phyloP scores from a whole-genome alignment of 257 asterid species.

The Phtheirospermum japonicum region DNA sequence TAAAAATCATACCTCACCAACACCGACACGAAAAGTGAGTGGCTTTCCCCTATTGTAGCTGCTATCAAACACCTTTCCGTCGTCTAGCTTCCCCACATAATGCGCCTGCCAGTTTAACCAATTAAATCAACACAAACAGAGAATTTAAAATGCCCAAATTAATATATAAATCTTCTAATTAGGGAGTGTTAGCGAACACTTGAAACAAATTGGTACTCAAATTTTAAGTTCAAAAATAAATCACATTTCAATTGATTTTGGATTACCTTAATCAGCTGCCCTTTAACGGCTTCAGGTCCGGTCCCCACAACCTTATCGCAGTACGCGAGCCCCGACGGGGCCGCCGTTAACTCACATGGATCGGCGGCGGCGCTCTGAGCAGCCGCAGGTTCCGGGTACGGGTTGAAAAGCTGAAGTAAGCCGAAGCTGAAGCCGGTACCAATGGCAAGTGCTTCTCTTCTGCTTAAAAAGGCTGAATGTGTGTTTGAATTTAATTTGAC shows the following conservation, averaged over 20 bases:
- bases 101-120: constrained; percentile 57
- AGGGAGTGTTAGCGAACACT: no score
- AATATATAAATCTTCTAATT: not conserved
- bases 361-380: constrained; percentile 22
- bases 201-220: not conserved
- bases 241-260: not conserved
- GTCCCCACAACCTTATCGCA: constrained; percentile 48
- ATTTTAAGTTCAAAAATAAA: not conserved
- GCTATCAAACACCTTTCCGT: constrained; percentile 91
- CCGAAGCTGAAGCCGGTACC: constrained; percentile 35
- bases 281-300: constrained; percentile 46
- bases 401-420: constrained; percentile 32
- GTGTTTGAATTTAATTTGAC: constrained; percentile 15
- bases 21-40: constrained; percentile 80
- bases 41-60: constrained; percentile 95
- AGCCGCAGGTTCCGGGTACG: constrained; percentile 31
- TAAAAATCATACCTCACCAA: constrained; percentile 66
- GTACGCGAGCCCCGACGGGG: constrained; percentile 50
- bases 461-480: constrained; percentile 27
- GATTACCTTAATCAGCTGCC: constrained; percentile 50
- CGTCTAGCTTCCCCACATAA: constrained; percentile 68
- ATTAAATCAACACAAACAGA: not conserved
- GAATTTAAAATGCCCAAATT: not conserved
- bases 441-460: constrained; percentile 40
- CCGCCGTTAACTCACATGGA: constrained; percentile 39